Evolutionary conservation across 371 early-diverging fungal genomes (phyloP), one percentile per base, ranked within the genome.

Genomic region (Mortierella sp.): DNA sequence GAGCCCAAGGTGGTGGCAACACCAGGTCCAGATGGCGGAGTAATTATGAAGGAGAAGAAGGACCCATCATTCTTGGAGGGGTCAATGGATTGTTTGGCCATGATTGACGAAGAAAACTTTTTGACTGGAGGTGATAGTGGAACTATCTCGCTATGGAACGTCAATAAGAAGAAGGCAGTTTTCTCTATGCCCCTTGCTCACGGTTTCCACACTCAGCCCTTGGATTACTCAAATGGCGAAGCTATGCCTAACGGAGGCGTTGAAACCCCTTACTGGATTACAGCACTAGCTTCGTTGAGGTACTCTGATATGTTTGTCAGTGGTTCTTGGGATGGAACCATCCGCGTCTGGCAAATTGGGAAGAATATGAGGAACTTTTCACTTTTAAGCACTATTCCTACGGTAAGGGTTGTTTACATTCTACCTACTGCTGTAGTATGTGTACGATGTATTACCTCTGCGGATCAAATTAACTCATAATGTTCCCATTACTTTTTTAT

Each of bases 31-130:
- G 76, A 81, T n/a, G 68, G 70, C 26, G 64, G 61, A 32, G 53
- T 78, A 8, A 32, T 80, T 40, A 69, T 68, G 77, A 55, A 59
- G 64, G 64, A 72, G 56, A 70, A 70, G 67, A 76, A 69, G 60
- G 69, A 58, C 22, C 75, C 76, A 15, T 61, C 80, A 51, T 88
- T 76, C 68, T 70, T 85, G 22, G 97, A 96, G 66, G 95, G 95
- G 5, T 89, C 91, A 3, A 66, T 97, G 63, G 99, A 99, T 82
- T 91, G 89, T 47, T 88, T 97, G 47, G 92, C 94, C 37, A 90
- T 96, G 89, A 84, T 99, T 26, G 96, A 97, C 71, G 97, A 97
- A 79, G 93, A 94, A 51, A 86, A 90, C 69, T 99, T 94, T 86
- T 84, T 97, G 26, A 94, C 91, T 17, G 99, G 97, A 47, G 93